Evolutionary conservation across 2,329 filamentous ascomycete species (phyloP), one percentile per base, ranked within the genome.

Genomic region (Falciphora oryzae): DNA sequence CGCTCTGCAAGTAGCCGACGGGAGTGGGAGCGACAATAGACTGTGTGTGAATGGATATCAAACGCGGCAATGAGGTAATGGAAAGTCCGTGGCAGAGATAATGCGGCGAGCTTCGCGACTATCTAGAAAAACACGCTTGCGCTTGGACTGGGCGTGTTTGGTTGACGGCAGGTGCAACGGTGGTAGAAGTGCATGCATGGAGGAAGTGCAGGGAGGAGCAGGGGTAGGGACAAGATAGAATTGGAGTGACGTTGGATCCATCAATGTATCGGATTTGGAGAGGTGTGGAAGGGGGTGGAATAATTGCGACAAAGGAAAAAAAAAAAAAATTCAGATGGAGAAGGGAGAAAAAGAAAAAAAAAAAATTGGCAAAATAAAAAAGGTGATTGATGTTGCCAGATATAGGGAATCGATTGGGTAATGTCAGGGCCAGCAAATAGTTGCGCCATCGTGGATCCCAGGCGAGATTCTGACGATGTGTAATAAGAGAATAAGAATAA

Each of bases 401-500:
- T 32, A 22, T 35, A 28, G 58, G 29, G 8, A 25, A 53, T 11
- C 44, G 44, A 53, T 53, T 53, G 44, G 44, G 44, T 53, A 53
- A 53, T 53, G 44, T 22, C 18, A 53, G 18, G 44, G 22, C 44
- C 22, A 53, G 6, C 18, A 53, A 32, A 25, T 25, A 14, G 44
- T 53, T 53, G 44, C 44, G 44, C 44, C 44, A 53, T 53, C 44
- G 44, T 25, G 44, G 44, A 25, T 53, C 44, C 44, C 10, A 7
- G 44, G 44, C n/a, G n/a, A 18, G 18, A 53, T 53, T 53, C 44
- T n/a, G 18, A n/a, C 44, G 18, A 53, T n/a, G 32, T 14, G 31
- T 31, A 60, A 60, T 32, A 59, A 16, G 35, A 60, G 58, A 60
- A 60, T 35, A 60, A 32, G 35, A 35, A 32, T 14, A 32, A 31